These are phyloP conservation scores for Stagonosporopsis rhizophila DNA, from an alignment of 2,329 filamentous ascomycete genomes.

Conservation along the genomic window DNA sequence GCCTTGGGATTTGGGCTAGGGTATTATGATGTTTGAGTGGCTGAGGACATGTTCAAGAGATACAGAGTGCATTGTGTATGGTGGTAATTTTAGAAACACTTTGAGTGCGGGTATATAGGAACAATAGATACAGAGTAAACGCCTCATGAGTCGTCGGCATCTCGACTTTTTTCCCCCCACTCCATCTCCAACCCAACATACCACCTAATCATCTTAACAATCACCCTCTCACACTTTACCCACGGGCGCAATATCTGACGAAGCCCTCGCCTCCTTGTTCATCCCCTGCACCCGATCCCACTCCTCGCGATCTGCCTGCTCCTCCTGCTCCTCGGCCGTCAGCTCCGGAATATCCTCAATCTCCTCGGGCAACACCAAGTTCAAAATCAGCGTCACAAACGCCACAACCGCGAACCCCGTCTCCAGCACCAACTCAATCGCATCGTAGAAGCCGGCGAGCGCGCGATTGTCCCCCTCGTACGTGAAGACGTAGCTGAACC, in stretches of 20 bases:
- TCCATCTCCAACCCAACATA: not conserved
- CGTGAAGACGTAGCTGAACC: slow-evolving; percentile 75
- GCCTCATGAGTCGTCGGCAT: not conserved
- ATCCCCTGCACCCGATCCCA: slow-evolving; percentile 47
- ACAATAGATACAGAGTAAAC: not conserved
- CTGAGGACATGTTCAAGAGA: too few relatives aligned
- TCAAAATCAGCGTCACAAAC: slow-evolving; percentile 74
- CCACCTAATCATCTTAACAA: not conserved
- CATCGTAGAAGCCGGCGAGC: slow-evolving; percentile 76
- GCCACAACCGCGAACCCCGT: slow-evolving; percentile 76
- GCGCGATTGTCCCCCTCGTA: slow-evolving; percentile 72
- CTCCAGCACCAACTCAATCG: slow-evolving; percentile 58
- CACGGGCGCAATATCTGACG: slow-evolving; percentile 13
- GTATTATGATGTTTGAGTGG: slow-evolving; percentile 26
- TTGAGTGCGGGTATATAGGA: not conserved
- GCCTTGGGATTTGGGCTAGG: slow-evolving; percentile 32
- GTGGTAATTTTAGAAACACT: not conserved
- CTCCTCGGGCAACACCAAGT: slow-evolving; percentile 76
- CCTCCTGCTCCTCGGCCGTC: slow-evolving; percentile 52
- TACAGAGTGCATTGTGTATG: not conserved
- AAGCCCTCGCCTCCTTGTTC: slow-evolving; percentile 27
- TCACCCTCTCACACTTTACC: not conserved
- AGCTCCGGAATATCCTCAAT: slow-evolving; percentile 66
- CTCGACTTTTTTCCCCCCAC: not conserved
- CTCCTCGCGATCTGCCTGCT: slow-evolving; percentile 49